phyloP scores from a whole-genome alignment of 345 rosid genomes.

The Odontarrhena argentea region DNA sequence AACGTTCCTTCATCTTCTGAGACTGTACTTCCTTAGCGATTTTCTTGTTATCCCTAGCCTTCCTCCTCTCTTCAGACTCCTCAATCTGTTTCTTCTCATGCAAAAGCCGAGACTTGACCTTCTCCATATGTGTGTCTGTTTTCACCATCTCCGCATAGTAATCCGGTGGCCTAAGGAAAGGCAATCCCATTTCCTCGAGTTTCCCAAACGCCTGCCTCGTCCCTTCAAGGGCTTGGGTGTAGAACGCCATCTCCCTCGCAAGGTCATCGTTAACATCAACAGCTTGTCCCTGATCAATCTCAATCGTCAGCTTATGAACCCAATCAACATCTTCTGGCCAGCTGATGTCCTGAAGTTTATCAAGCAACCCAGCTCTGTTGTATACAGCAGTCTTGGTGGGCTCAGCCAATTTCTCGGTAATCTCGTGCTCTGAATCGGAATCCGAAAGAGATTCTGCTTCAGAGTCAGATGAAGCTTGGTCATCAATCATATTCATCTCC shows the following conservation, averaged over 20 bases:
- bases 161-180: conserved; percentile 80
- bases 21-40: conserved; percentile 79
- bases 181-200: conserved; percentile 57
- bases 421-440: conserved; percentile 61
- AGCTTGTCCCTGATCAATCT: conserved; percentile 61
- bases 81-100: conserved; percentile 67
- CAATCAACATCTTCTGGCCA: conserved; percentile 76
- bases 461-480: conserved; percentile 41
- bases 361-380: conserved; percentile 66
- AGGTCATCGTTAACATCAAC: conserved; percentile 92
- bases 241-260: conserved; percentile 69
- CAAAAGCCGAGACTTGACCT: conserved; percentile 74
- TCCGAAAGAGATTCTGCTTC: conserved; percentile 60
- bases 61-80: conserved; percentile 91
- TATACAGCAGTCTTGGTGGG: conserved; percentile 63
- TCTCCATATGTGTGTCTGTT: conserved; percentile 76
- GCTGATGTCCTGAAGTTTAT: conserved; percentile 77
- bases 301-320: conserved; percentile 69
- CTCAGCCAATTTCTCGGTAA: conserved; percentile 56
- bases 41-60: conserved; percentile 78
- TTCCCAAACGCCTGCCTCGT: conserved; percentile 64
- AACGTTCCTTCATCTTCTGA: conserved; percentile 74
- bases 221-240: conserved; percentile 80
- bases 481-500: conserved; percentile 47
- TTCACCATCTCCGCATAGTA: conserved; percentile 94